Evolutionary conservation across 2,329 filamentous ascomycete genomes (phyloP).

Genomic region (Lasiodiplodia hormozganensis): DNA sequence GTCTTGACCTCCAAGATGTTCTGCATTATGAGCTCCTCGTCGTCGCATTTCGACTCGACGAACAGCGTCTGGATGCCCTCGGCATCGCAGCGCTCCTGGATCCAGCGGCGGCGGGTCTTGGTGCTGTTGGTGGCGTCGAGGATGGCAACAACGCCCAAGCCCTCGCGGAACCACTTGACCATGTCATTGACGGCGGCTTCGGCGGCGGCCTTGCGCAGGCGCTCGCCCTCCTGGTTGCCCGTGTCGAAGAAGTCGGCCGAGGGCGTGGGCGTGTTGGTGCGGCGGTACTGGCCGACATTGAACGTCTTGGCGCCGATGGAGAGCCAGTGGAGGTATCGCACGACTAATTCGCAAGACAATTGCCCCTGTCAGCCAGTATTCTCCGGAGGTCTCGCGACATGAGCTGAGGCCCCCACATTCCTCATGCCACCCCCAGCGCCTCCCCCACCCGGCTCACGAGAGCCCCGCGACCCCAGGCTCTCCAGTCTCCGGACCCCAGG

Average conservation of each 20-base stretch:
- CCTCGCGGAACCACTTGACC: slow-evolving; percentile 85
- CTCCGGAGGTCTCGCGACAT: slow-evolving; percentile 10
- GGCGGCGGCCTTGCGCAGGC: slow-evolving; percentile 83
- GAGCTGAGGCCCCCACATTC: slow-evolving; percentile 25
- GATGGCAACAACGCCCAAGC: slow-evolving; percentile 85
- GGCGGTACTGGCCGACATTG: slow-evolving; percentile 96
- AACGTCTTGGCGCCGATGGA: slow-evolving; percentile 93
- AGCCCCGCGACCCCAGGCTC: slow-evolving; percentile 24
- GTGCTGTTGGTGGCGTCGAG: slow-evolving; percentile 97
- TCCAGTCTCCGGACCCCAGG: slow-evolving; percentile 12
- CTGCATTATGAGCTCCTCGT: slow-evolving; percentile 95
- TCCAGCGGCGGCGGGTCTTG: slow-evolving; percentile 87
- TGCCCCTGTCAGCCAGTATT: slow-evolving; percentile 11
- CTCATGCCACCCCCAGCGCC: slow-evolving; percentile 25
- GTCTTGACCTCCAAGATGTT: slow-evolving; percentile 98
- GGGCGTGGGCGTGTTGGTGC: slow-evolving; percentile 86
- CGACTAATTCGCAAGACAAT: slow-evolving; percentile 39
- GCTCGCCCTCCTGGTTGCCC: slow-evolving; percentile 87
- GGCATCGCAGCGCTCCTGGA: slow-evolving; percentile 76
- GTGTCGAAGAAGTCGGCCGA: slow-evolving; percentile 95
- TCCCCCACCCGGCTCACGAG: slow-evolving; percentile 26
- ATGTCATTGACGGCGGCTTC: slow-evolving; percentile 93
- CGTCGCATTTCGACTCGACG: slow-evolving; percentile 96
- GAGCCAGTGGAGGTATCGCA: slow-evolving; percentile 92
- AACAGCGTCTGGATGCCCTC: slow-evolving; percentile 90